phyloP scores from a whole-genome alignment of 345 rosid species.

The Aurinia saxatilis region DNA sequence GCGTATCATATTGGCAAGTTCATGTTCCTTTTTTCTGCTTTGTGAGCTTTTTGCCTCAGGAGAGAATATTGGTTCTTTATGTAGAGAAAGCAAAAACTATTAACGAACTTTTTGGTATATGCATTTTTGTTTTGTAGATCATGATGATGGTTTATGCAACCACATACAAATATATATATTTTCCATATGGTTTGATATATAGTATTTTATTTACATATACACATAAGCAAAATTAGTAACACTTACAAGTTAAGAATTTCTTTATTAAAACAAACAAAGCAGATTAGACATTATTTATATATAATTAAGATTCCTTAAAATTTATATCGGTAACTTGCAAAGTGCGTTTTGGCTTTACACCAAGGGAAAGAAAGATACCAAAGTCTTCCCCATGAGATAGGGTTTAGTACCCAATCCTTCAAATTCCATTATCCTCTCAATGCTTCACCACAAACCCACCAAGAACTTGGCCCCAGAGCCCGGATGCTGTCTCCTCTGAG shows the following conservation, averaged over 20 bases:
- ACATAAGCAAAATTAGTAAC: conserved; percentile 18
- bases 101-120: background rate
- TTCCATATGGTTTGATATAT: background rate
- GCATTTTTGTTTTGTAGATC: no score
- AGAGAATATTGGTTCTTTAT: conserved; percentile 16
- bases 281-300: background rate
- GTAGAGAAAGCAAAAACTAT: conserved; percentile 11
- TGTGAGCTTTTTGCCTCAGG: conserved; percentile 10
- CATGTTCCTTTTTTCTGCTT: background rate
- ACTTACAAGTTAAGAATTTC: conserved; percentile 26
- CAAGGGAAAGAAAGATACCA: conserved; percentile 68
- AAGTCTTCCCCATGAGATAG: conserved; percentile 43
- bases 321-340: conserved; percentile 13
- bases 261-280: background rate
- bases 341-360: conserved; percentile 31
- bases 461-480: conserved; percentile 10
- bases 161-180: background rate
- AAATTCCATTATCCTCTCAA: conserved; percentile 9
- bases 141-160: conserved; percentile 4
- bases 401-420: conserved; percentile 31
- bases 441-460: background rate
- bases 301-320: conserved; percentile 28
- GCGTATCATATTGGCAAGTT: conserved; percentile 15
- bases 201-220: background rate
- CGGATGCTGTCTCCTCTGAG: conserved; percentile 25